phyloP scores from a whole-genome alignment of 306 rosid species.

The Cercis canadensis region DNA sequence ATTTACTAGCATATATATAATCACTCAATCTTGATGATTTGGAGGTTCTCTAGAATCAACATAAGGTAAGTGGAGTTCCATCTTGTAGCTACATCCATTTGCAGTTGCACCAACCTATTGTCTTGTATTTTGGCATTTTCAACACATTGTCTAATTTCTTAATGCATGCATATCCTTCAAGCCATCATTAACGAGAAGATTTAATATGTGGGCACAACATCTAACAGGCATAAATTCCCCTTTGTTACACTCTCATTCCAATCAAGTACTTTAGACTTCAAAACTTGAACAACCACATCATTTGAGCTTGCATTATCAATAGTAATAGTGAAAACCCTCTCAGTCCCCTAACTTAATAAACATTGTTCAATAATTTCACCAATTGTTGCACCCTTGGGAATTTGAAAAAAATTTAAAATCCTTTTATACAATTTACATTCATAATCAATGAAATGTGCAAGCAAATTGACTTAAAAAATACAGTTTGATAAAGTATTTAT shows the following conservation, averaged over 20 bases:
- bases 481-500: too few relatives aligned
- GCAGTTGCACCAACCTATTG: not conserved
- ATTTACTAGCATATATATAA: not conserved
- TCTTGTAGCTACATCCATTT: constrained; percentile 19
- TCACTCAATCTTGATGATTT: not conserved
- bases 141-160: not conserved
- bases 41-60: constrained; percentile 28
- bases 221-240: not conserved
- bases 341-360: constrained; percentile 9
- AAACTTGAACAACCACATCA: not conserved
- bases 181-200: not conserved
- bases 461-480: too few relatives aligned
- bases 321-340: not conserved
- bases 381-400: not conserved
- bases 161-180: constrained; percentile 10
- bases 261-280: not conserved
- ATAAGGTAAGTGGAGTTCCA: constrained; percentile 20
- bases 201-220: constrained; percentile 8
- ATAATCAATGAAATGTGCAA: constrained; percentile 6
- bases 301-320: not conserved
- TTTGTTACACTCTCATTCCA: not conserved
- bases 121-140: not conserved
- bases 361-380: constrained; percentile 6
- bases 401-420: not conserved
- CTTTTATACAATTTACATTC: not conserved